Conservation (phyloP, 2,329 filamentous ascomycete species). For the Trichoderma brevicompactum region DNA sequence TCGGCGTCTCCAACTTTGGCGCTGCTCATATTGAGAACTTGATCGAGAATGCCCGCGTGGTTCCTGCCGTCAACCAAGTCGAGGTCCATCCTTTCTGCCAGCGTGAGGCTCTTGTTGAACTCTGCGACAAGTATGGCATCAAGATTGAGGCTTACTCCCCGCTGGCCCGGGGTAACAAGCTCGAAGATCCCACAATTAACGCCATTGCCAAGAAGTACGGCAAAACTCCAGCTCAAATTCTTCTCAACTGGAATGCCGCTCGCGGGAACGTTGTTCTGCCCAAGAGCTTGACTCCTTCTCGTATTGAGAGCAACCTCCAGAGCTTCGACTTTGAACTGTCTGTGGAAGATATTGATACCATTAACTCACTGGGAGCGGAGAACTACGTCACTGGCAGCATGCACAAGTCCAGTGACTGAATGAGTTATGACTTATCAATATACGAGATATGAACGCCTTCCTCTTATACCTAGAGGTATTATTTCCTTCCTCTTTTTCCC, state of each 20-base stretch:
- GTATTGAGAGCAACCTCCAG: slow-evolving; percentile 69
- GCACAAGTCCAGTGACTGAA: slow-evolving; percentile 47
- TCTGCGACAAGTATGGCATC: slow-evolving; percentile 61
- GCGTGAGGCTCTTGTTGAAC: slow-evolving; percentile 61
- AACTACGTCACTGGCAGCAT: slow-evolving; percentile 67
- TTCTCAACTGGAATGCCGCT: slow-evolving; percentile 80
- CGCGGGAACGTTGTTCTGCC: slow-evolving; percentile 74
- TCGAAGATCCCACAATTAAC: slow-evolving; percentile 63
- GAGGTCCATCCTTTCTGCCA: slow-evolving; percentile 78
- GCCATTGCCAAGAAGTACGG: slow-evolving; percentile 69
- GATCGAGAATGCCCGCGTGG: slow-evolving; percentile 59
- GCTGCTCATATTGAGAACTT: slow-evolving; percentile 64
- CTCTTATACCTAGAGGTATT: not conserved
- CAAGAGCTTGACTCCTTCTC: slow-evolving; percentile 68
- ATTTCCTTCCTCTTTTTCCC: not conserved
- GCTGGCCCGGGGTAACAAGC: slow-evolving; percentile 45
- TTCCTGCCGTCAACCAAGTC: slow-evolving; percentile 76
- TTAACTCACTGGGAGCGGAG: slow-evolving; percentile 60
- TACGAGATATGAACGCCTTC: not conserved
- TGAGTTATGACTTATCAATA: slow-evolving; percentile 7
- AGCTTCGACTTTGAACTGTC: slow-evolving; percentile 66
- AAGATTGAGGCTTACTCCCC: slow-evolving; percentile 63
- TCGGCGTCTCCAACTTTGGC: slow-evolving; percentile 81
- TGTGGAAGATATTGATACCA: slow-evolving; percentile 59
- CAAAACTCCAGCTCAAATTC: slow-evolving; percentile 72